These are phyloP conservation scores for Monosporascus sp. DNA, from an alignment of 2,329 filamentous ascomycete genomes.

Conservation along the genomic window DNA sequence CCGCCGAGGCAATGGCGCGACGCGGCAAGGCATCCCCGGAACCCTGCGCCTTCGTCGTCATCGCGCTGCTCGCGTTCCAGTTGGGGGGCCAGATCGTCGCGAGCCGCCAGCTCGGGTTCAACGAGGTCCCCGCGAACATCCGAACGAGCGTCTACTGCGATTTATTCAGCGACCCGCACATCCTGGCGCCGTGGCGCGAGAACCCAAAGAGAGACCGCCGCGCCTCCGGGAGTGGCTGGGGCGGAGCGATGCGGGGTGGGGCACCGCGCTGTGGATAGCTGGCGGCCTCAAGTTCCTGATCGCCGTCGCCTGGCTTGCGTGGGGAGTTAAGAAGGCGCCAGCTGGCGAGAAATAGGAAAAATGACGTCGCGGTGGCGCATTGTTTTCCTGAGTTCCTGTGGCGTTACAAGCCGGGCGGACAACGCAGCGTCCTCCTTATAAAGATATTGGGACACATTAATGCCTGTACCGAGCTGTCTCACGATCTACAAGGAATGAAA, in stretches of 20 bases:
- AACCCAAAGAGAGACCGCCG: slow-evolving; percentile 48
- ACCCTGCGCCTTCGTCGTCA: slow-evolving; percentile 38
- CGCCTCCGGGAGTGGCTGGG: slow-evolving; percentile 42
- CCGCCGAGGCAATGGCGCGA: slow-evolving; percentile 10
- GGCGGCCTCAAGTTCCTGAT: slow-evolving; percentile 39
- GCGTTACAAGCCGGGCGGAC: no score
- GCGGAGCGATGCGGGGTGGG: slow-evolving; percentile 34
- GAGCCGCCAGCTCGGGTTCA: slow-evolving; percentile 43
- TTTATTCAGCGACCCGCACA: slow-evolving; percentile 43
- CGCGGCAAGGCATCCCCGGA: slow-evolving; percentile 14
- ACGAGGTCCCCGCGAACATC: slow-evolving; percentile 50
- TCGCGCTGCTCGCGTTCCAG: slow-evolving; percentile 48
- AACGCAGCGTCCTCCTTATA: no score
- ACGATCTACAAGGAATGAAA: no score
- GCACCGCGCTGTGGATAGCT: slow-evolving; percentile 39
- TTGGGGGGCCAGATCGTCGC: slow-evolving; percentile 48
- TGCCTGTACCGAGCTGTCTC: no score
- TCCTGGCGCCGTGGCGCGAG: slow-evolving; percentile 33
- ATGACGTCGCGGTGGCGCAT: background rate
- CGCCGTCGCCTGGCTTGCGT: slow-evolving; percentile 30
- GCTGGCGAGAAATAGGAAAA: background rate
- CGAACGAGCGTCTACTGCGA: slow-evolving; percentile 52
- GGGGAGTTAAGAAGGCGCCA: slow-evolving; percentile 13
- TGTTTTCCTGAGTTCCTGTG: no score
- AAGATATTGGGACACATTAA: no score